phyloP scores from a whole-genome alignment of 495 filamentous ascomycete species.

The Rhypophila decipiens region DNA sequence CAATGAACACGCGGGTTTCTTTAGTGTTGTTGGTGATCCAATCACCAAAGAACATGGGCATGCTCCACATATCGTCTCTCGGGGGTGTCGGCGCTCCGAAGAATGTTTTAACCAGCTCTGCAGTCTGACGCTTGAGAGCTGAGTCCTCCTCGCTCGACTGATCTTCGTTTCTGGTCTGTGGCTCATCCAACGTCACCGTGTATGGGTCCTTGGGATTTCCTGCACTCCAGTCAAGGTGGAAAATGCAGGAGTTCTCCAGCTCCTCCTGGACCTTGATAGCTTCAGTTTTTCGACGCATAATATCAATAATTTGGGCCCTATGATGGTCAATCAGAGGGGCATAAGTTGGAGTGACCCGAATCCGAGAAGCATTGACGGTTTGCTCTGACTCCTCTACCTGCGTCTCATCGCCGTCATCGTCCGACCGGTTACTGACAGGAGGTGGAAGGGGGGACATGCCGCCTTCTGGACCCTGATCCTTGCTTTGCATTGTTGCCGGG shows the following conservation, averaged over 20 bases:
- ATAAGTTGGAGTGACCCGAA: conserved; percentile 9
- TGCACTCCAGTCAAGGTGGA: conserved; percentile 16
- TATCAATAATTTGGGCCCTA: conserved; percentile 3
- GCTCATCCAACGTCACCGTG: too few relatives aligned
- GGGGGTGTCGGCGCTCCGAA: neutral
- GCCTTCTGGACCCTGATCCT: too few relatives aligned
- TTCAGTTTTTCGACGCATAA: conserved; percentile 10
- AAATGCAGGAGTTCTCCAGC: conserved; percentile 9
- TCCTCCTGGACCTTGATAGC: conserved; percentile 11
- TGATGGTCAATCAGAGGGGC: conserved; percentile 7
- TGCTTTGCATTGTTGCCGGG: too few relatives aligned
- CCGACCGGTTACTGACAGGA: too few relatives aligned
- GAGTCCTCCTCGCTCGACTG: neutral
- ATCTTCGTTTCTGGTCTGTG: too few relatives aligned
- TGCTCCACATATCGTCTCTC: conserved; percentile 13
- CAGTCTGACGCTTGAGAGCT: neutral
- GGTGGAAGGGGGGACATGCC: neutral
- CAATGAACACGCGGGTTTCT: conserved; percentile 13
- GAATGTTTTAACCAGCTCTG: neutral
- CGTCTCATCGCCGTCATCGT: neutral
- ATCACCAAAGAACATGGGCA: conserved; percentile 15
- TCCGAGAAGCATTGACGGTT: neutral
- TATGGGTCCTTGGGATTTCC: conserved; percentile 12
- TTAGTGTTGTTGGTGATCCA: conserved; percentile 9
- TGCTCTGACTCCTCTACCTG: too few relatives aligned